Conservation (phyloP, 2,329 filamentous ascomycete genomes). For the Fusarium euwallaceae region DNA sequence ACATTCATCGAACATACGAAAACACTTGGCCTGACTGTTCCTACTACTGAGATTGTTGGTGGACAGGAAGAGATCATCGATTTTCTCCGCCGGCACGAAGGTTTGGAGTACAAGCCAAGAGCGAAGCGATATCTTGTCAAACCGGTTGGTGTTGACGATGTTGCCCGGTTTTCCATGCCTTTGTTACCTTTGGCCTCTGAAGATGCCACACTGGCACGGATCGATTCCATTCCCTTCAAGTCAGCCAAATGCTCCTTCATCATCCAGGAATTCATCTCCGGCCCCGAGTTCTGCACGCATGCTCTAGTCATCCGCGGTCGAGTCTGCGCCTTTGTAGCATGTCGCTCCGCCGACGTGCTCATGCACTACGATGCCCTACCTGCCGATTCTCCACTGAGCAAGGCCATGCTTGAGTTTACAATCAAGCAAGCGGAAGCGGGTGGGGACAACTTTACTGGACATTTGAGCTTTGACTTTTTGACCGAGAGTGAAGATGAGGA, state of each 20-base stretch:
- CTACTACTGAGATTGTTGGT: constrained; percentile 66
- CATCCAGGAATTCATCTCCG: constrained; percentile 74
- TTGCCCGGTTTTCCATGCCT: constrained; percentile 71
- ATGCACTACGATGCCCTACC: constrained; percentile 77
- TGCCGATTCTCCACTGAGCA: constrained; percentile 64
- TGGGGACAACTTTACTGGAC: constrained; percentile 71
- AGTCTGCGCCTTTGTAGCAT: constrained; percentile 76
- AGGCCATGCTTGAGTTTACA: constrained; percentile 76
- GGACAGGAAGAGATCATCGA: constrained; percentile 65
- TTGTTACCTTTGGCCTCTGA: constrained; percentile 69
- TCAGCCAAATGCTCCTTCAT: constrained; percentile 56
- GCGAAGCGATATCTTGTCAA: constrained; percentile 73
- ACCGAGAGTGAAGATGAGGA: constrained; percentile 50
- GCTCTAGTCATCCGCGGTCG: constrained; percentile 74
- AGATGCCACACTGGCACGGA: constrained; percentile 67
- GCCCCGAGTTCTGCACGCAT: constrained; percentile 79
- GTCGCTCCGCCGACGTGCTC: constrained; percentile 70
- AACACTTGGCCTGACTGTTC: constrained; percentile 65
- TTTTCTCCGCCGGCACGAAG: constrained; percentile 58
- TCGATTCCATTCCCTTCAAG: constrained; percentile 60
- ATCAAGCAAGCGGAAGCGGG: constrained; percentile 65
- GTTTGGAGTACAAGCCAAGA: constrained; percentile 40
- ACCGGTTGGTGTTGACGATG: constrained; percentile 72
- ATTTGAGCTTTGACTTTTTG: constrained; percentile 80
- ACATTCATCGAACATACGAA: constrained; percentile 72